Conservation (phyloP, 1,139 yeast species). For the Yamadazyma taylorii region DNA sequence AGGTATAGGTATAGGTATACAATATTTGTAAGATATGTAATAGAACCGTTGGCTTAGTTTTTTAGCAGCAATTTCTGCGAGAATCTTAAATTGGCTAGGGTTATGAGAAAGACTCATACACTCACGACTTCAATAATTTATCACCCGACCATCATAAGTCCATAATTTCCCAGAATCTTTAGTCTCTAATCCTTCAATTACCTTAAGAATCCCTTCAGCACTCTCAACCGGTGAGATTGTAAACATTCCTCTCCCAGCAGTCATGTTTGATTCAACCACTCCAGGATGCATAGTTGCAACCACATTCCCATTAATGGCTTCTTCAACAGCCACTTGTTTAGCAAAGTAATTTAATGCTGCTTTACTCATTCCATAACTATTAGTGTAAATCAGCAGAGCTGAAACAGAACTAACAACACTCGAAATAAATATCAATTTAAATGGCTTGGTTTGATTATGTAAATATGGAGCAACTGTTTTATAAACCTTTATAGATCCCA, state of each 20-base stretch:
- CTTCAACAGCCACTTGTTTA: conserved; percentile 3
- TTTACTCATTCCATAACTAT: conserved; percentile 3
- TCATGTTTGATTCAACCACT: not conserved
- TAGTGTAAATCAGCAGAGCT: no score
- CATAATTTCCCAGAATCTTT: conserved; percentile 5
- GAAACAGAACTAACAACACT: not conserved
- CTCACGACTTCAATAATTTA: no score
- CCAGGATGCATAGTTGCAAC: conserved; percentile 2
- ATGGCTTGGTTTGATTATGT: conserved; percentile 9
- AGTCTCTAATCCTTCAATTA: conserved; percentile 3
- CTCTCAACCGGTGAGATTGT: conserved; percentile 1
- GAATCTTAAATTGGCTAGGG: no score
- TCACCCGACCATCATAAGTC: no score
- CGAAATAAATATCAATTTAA: conserved; percentile 9
- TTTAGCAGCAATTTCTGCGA: no score
- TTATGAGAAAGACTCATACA: no score
- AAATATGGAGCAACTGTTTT: conserved; percentile 9
- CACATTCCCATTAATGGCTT: not conserved
- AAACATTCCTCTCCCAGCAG: not conserved
- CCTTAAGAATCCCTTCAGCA: not conserved
- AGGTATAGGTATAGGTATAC: no score
- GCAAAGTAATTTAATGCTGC: conserved; percentile 2
- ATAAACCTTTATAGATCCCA: conserved; percentile 13
- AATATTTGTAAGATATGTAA: no score
- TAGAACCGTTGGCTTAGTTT: no score